These are phyloP conservation scores for Ceratocystis lukuohia DNA, from an alignment of 2,329 filamentous ascomycete genomes.

Conservation along the genomic window DNA sequence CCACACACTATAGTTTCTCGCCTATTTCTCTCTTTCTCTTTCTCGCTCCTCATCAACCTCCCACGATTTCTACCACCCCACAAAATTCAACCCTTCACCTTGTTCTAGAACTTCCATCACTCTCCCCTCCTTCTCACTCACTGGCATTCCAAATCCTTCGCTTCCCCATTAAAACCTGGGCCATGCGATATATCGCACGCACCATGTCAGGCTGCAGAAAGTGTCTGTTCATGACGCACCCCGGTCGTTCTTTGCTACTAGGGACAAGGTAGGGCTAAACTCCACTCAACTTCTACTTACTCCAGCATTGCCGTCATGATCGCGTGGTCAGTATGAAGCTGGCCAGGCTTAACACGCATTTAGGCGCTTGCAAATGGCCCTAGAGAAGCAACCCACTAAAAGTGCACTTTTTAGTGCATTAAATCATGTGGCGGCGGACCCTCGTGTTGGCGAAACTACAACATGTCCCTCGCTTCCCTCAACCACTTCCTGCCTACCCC, in stretches of 20 bases:
- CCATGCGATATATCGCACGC: conserved; percentile 2
- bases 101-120: conserved; percentile 2
- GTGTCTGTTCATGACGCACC: neutral
- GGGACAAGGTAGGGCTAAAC: neutral
- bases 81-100: neutral
- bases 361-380: neutral
- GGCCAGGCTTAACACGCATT: neutral
- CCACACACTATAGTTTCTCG: neutral
- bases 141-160: neutral
- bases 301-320: neutral
- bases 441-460: neutral
- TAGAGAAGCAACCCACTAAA: neutral
- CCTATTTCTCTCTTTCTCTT: neutral
- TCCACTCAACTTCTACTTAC: neutral
- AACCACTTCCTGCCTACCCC: neutral
- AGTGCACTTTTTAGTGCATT: neutral
- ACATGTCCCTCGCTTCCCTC: neutral
- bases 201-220: conserved; percentile 2
- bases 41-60: neutral
- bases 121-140: neutral
- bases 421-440: neutral
- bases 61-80: neutral
- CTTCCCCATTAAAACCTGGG: neutral
- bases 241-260: neutral
- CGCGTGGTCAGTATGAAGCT: neutral